Base-by-base conservation (phyloP, 352 stramenopile species). In the Pythium monospermum region DNA sequence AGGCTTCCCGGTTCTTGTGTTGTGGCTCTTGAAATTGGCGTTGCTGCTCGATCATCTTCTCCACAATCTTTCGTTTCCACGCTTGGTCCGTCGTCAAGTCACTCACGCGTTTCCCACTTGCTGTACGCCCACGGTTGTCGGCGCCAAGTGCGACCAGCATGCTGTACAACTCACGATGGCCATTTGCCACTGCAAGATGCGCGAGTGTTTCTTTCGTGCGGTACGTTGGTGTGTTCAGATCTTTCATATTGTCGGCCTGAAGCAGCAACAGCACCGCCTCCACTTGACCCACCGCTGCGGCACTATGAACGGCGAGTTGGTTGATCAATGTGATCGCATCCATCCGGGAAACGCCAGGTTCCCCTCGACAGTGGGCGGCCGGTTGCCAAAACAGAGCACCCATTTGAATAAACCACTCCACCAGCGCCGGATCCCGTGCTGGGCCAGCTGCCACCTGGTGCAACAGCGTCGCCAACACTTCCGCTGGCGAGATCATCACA, bases 341-440 rank as follows among this genome's bases (percentile, higher is more conserved):
- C 13, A 8, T 22, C 21, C 44, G 33, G 10, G 27, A 28, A 3
- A 32, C 18, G 22, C 10, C 3, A 2, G 41, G 33, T 7, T 28
- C 28, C 26, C 36, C 5, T 35, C 23, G 49, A 51, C 27, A 54
- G 23, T 55, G 5, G 15, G 13, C 40, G 7, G 22, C 13, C 21
- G 40, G 40, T 10, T 47, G 40, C 40, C 25, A 35, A 21, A 23
- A 27, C 12, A 47, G 36, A 31, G 39, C 35, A 11, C 49, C 19
- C 65, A 75, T 68, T 18, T 76, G 58, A 38, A 71, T 57, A 31
- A 79, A 53, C 59, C 63, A 79, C 30, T 79, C 66, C 0, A 71
- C 57, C 7, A 74, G 58, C 0, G 51, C 32, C 5, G 19, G 33
- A 18, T 80, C 60, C 10, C 63, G 55, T 4, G 58, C 61, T 32